These are phyloP conservation scores for Ambrosia artemisiifolia DNA, from an alignment of 129 eudicot species.

Conservation along the genomic window DNA sequence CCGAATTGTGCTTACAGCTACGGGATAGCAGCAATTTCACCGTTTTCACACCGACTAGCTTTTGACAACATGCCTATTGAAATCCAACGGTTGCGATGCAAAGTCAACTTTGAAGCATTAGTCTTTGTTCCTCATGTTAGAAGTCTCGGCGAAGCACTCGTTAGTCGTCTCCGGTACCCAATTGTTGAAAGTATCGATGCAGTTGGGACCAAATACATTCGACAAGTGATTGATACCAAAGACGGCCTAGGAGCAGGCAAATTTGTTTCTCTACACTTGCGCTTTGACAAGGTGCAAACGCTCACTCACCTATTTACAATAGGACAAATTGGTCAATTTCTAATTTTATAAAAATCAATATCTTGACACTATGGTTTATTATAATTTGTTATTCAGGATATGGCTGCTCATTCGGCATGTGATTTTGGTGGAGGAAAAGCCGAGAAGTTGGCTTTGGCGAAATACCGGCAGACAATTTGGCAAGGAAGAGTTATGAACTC, in stretches of 20 bases:
- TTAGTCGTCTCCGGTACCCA: slow-evolving; percentile 78
- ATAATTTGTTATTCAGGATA: slow-evolving; percentile 55
- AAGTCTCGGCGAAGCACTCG: slow-evolving; percentile 89
- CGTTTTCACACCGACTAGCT: slow-evolving; percentile 92
- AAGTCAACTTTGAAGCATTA: slow-evolving; percentile 89
- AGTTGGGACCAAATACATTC: slow-evolving; percentile 48
- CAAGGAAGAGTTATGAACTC: slow-evolving; percentile 94
- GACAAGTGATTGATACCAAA: slow-evolving; percentile 50
- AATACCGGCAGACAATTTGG: slow-evolving; percentile 84
- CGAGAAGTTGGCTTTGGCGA: slow-evolving; percentile 87
- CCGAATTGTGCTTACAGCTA: slow-evolving; percentile 44
- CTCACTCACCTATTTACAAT: background rate
- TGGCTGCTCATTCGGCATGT: slow-evolving; percentile 99
- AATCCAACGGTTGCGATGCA: slow-evolving; percentile 89
- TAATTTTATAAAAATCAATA: background rate
- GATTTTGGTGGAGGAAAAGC: slow-evolving; percentile 99
- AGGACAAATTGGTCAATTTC: background rate
- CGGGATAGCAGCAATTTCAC: slow-evolving; percentile 93
- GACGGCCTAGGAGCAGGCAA: slow-evolving; percentile 59
- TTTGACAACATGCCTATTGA: slow-evolving; percentile 91
- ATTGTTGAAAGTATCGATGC: slow-evolving; percentile 37
- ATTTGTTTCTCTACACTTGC: slow-evolving; percentile 81
- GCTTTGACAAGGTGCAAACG: slow-evolving; percentile 78
- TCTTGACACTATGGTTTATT: background rate
- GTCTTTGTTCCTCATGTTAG: slow-evolving; percentile 85